Evolutionary conservation across 805 yeast species (phyloP).

Genomic region (Diddensiella caesifluorescens): DNA sequence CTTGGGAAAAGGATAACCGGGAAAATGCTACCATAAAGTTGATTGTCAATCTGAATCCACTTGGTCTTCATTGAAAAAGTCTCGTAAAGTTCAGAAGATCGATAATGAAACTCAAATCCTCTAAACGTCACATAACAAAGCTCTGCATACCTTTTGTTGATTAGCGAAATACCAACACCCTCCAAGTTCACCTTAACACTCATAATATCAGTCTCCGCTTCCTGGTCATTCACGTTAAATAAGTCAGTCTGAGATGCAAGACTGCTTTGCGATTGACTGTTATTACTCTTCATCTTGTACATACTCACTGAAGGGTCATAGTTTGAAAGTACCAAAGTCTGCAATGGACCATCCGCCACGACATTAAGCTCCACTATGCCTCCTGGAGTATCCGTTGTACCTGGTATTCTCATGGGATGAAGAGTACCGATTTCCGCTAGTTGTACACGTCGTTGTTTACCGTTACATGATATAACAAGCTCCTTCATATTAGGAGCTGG

Average conservation of each 20-base stretch:
- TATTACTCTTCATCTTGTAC: constrained; percentile 47
- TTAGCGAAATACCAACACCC: constrained; percentile 83
- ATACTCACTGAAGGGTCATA: constrained; percentile 74
- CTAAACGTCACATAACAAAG: constrained; percentile 75
- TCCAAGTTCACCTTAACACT: constrained; percentile 55
- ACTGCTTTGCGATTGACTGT: constrained; percentile 18
- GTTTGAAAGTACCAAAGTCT: constrained; percentile 75
- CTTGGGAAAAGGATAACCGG: constrained; percentile 89
- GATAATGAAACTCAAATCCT: constrained; percentile 75
- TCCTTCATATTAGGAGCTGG: constrained; percentile 88
- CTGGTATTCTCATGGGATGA: constrained; percentile 74
- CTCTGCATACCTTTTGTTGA: constrained; percentile 67
- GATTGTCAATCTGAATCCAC: constrained; percentile 95
- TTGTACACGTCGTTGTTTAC: constrained; percentile 71
- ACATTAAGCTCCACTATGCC: constrained; percentile 80
- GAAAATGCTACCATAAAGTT: constrained; percentile 77
- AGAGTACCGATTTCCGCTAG: constrained; percentile 90
- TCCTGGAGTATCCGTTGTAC: constrained; percentile 32
- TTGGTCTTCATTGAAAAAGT: constrained; percentile 74
- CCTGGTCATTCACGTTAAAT: constrained; percentile 29
- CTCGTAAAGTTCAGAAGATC: constrained; percentile 79
- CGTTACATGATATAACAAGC: constrained; percentile 63
- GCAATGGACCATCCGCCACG: constrained; percentile 94
- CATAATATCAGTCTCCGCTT: constrained; percentile 49
- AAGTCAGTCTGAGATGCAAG: constrained; percentile 14